Evolutionary conservation across 2,329 filamentous ascomycete species (phyloP), one percentile per base, ranked within the genome.

Genomic region (Blastomyces gilchristii): DNA sequence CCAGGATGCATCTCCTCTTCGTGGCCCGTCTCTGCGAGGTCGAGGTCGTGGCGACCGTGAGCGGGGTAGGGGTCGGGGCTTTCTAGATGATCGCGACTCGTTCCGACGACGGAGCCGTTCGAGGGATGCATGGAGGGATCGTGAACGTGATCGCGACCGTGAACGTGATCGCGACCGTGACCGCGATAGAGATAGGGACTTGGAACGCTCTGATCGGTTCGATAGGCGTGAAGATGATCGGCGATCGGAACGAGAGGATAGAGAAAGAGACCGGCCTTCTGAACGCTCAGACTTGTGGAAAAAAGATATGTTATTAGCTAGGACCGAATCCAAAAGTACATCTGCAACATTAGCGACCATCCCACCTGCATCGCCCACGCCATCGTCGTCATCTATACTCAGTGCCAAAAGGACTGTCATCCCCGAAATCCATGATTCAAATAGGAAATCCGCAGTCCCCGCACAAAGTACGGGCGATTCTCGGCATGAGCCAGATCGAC

Each of bases 71-170:
- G 76, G 77, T 37, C 74, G 77, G 56, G 71, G 70, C 22, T 77
- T 74, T 64, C 63, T 75, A 7, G 75, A 77, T 62, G 77, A 79
- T 62, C 74, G 77, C 12, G 76, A 79, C 64, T 66, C 72, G 1
- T 79, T 78, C 63, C 72, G 75, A 57, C 73, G 75, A 54, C 71
- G 78, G 28, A 79, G 78, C 69, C 72, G 77, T 37, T 79, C 78
- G 37, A 72, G 78, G 7, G 78, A 79, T 64, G 69, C 71, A 8
- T 75, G 77, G 71, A 74, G 76, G 65, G 76, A 78, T 57, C 75
- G 73, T n/a, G 74, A 74, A 14, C 65, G 69, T 58, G 71, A 75
- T 28, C 73, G 73, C 9, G 76, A 78, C 53, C 75, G 74, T 18
- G 74, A 74, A 14, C 65, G 69, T 56, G 71, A 75, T 31, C 73